phyloP scores from a whole-genome alignment of 352 stramenopile species.

The Pythium plurisporium region DNA sequence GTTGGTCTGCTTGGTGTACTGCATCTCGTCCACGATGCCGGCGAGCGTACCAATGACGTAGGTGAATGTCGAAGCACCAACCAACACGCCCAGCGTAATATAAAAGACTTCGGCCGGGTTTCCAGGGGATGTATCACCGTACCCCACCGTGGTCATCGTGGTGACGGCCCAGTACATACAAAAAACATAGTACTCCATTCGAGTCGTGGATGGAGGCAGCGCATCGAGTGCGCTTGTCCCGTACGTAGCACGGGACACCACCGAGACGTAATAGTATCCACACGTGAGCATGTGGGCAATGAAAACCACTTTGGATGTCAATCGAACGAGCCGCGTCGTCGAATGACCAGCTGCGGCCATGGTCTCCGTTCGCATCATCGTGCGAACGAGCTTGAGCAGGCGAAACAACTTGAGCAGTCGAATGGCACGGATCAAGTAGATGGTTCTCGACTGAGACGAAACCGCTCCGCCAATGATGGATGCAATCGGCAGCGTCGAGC shows the following conservation, averaged over 20 bases:
- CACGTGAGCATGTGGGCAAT: slow-evolving; percentile 59
- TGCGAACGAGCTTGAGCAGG: slow-evolving; percentile 84
- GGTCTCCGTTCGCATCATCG: slow-evolving; percentile 46
- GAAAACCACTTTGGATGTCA: slow-evolving; percentile 59
- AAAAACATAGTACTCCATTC: slow-evolving; percentile 59
- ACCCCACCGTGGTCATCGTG: slow-evolving; percentile 79
- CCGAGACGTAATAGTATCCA: slow-evolving; percentile 57
- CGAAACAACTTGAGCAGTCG: slow-evolving; percentile 82
- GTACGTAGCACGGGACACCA: slow-evolving; percentile 28
- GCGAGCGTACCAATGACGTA: slow-evolving; percentile 80
- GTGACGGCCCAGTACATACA: slow-evolving; percentile 75
- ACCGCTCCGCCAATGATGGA: slow-evolving; percentile 26
- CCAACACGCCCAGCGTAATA: slow-evolving; percentile 45
- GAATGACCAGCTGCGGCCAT: slow-evolving; percentile 46
- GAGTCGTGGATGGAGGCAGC: slow-evolving; percentile 27
- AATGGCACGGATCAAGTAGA: slow-evolving; percentile 62
- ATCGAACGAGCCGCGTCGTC: slow-evolving; percentile 45
- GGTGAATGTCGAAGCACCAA: slow-evolving; percentile 63
- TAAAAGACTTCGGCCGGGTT: slow-evolving; percentile 58
- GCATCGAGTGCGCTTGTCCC: slow-evolving; percentile 25
- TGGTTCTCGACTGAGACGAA: slow-evolving; percentile 21
- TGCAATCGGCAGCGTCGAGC: slow-evolving; percentile 56
- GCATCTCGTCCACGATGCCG: slow-evolving; percentile 69
- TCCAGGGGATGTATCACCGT: slow-evolving; percentile 57
- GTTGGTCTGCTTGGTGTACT: slow-evolving; percentile 42